Percentiles rank a stretch among this genome's conserved stretches.
phyloP scores from a whole-genome alignment of 257 asterid genomes.

The Solanum stenotomum region DNA sequence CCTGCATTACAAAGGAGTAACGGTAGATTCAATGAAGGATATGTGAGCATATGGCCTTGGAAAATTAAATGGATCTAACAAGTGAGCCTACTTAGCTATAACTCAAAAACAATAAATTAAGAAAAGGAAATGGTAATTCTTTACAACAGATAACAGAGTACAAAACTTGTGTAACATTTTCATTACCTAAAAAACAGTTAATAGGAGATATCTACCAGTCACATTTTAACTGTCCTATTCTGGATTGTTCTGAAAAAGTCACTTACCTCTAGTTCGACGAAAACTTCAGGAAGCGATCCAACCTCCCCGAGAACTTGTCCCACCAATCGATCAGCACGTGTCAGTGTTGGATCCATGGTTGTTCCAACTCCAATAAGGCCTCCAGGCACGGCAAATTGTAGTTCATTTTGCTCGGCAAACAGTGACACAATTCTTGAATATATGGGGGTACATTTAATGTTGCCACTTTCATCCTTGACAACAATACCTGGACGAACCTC shows the following conservation, averaged over 20 bases:
- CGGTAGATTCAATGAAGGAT: neutral
- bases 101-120: neutral
- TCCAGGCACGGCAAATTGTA: constrained; percentile 98
- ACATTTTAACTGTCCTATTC: neutral
- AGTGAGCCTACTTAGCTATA: neutral
- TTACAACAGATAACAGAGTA: neutral
- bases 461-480: constrained; percentile 82
- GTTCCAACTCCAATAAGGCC: constrained; percentile 99
- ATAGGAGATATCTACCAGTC: neutral
- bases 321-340: constrained; percentile 98
- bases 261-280: constrained; percentile 78
- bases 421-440: constrained; percentile 87
- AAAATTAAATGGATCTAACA: neutral
- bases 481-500: constrained; percentile 99
- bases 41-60: neutral
- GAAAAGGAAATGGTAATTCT: neutral
- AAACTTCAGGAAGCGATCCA: constrained; percentile 93
- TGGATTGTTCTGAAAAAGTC: neutral
- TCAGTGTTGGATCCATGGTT: constrained; percentile 96
- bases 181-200: neutral
- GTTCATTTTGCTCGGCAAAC: constrained; percentile 88
- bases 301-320: constrained; percentile 99
- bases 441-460: constrained; percentile 86
- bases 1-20: constrained; percentile 31
- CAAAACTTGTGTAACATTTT: neutral